Conservation (phyloP, 306 rosid species). For the Vigna trinervia region DNA sequence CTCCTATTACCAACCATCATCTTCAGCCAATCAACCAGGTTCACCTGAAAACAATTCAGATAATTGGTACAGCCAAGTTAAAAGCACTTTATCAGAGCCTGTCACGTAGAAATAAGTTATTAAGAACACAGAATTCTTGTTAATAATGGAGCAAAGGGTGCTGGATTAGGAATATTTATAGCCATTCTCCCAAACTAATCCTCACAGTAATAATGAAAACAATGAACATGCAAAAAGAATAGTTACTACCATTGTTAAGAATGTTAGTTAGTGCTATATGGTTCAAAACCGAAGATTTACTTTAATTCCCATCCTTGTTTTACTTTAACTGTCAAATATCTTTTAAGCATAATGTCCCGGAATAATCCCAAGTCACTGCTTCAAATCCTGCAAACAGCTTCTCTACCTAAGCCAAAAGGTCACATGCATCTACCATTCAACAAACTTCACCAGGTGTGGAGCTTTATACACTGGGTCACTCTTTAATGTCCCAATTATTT, state of each 20-base stretch:
- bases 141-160: conserved; percentile 15
- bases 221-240: conserved; percentile 12
- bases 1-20: conserved; percentile 93
- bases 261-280: not conserved
- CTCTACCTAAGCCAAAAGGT: too few relatives aligned
- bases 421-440: too few relatives aligned
- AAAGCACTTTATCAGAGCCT: conserved; percentile 27
- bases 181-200: not conserved
- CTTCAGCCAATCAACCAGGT: conserved; percentile 92
- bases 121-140: conserved; percentile 23
- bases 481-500: too few relatives aligned
- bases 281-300: not conserved
- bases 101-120: conserved; percentile 12
- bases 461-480: too few relatives aligned
- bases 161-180: not conserved
- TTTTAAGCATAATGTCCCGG: too few relatives aligned
- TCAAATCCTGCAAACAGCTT: too few relatives aligned
- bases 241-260: not conserved
- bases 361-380: too few relatives aligned
- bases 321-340: conserved; percentile 12
- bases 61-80: conserved; percentile 29
- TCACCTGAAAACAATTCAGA: conserved; percentile 62
- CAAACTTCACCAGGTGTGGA: too few relatives aligned
- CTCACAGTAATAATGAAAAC: not conserved
- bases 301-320: conserved; percentile 9